phyloP scores from a whole-genome alignment of 2,329 filamentous ascomycete genomes.

The Epichloe elymi region DNA sequence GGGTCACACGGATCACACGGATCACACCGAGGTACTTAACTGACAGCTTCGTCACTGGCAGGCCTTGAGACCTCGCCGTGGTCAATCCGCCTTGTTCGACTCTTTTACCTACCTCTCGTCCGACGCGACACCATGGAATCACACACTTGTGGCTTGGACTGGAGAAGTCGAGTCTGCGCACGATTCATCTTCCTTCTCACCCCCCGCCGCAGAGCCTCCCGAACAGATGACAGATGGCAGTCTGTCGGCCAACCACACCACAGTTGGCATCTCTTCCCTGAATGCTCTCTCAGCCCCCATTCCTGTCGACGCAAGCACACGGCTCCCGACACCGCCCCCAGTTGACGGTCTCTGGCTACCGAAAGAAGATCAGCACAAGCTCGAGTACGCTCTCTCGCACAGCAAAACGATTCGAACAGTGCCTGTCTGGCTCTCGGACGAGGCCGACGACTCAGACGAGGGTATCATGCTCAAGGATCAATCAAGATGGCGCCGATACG shows the following conservation, averaged over 20 bases:
- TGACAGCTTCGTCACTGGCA: constrained; percentile 19
- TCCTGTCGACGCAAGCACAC: constrained; percentile 50
- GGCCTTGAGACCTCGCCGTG: constrained; percentile 65
- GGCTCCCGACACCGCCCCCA: constrained; percentile 42
- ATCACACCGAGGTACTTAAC: too few species aligned
- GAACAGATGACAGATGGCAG: constrained; percentile 24
- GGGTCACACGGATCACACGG: too few species aligned
- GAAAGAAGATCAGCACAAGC: constrained; percentile 52
- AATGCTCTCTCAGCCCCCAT: constrained; percentile 72
- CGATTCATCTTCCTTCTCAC: constrained; percentile 28
- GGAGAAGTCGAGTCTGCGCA: constrained; percentile 58
- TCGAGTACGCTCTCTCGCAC: constrained; percentile 62
- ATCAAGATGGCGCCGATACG: constrained; percentile 75
- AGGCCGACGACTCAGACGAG: constrained; percentile 50
- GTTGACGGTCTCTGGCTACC: constrained; percentile 59
- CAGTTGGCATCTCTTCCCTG: constrained; percentile 39
- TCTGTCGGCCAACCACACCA: constrained; percentile 15
- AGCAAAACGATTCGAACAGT: constrained; percentile 66
- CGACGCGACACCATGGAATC: constrained; percentile 73
- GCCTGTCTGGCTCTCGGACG: constrained; percentile 81
- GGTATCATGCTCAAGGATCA: constrained; percentile 72
- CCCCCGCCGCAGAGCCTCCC: constrained; percentile 32
- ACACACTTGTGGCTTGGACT: constrained; percentile 89
- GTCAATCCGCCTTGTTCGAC: constrained; percentile 85
- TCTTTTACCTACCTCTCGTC: constrained; percentile 81